These are phyloP conservation scores for Pestalotiopsis sp. DNA, from an alignment of 2,329 filamentous ascomycete species.

Conservation along the genomic window DNA sequence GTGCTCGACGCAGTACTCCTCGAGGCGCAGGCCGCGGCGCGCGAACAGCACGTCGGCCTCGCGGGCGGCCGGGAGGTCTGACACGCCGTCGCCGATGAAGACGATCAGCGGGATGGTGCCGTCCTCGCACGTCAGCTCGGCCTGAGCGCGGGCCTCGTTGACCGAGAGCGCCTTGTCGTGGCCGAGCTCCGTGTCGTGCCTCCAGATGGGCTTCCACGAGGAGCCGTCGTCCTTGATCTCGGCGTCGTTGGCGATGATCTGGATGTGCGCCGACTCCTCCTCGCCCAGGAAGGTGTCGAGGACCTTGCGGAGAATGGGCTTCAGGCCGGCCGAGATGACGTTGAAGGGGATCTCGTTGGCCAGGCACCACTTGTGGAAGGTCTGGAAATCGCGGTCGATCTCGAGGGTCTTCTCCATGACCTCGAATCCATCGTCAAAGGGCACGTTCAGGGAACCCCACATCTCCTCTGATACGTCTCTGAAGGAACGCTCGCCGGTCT, in stretches of 20 bases:
- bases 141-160: slow-evolving; percentile 59
- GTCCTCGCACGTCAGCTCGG: slow-evolving; percentile 57
- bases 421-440: slow-evolving; percentile 69
- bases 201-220: slow-evolving; percentile 68
- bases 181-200: slow-evolving; percentile 65
- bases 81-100: slow-evolving; percentile 72
- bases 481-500: slow-evolving; percentile 66
- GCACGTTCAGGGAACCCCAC: slow-evolving; percentile 68
- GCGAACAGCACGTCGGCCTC: slow-evolving; percentile 72
- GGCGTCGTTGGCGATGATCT: slow-evolving; percentile 71
- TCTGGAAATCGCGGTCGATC: slow-evolving; percentile 65
- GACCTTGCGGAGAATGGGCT: slow-evolving; percentile 63
- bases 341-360: slow-evolving; percentile 68
- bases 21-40: slow-evolving; percentile 63
- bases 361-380: slow-evolving; percentile 67
- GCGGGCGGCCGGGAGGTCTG: slow-evolving; percentile 66
- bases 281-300: slow-evolving; percentile 68
- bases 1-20: slow-evolving; percentile 68
- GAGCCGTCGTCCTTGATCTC: slow-evolving; percentile 59
- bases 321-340: slow-evolving; percentile 69
- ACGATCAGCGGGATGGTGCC: slow-evolving; percentile 67
- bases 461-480: slow-evolving; percentile 73
- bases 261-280: slow-evolving; percentile 58
- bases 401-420: slow-evolving; percentile 64
- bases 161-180: slow-evolving; percentile 71